Conservation (phyloP, 2,329 filamentous ascomycete species). For the Botrytis pseudocinerea region DNA sequence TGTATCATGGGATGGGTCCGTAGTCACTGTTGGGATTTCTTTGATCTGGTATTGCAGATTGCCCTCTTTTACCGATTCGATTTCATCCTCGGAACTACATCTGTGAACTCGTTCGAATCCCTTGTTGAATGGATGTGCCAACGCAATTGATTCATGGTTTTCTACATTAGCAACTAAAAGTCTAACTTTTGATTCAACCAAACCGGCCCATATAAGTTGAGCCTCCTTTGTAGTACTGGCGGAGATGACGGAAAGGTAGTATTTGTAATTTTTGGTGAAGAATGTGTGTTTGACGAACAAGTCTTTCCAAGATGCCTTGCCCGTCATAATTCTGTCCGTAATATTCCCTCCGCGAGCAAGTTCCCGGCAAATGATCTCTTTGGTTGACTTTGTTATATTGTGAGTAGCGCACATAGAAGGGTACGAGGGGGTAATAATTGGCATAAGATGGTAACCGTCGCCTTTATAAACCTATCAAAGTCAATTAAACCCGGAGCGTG, state of each 20-base stretch:
- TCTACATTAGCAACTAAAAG: constrained; percentile 83
- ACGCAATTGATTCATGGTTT: constrained; percentile 72
- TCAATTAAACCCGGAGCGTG: constrained; percentile 32
- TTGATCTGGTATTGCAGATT: constrained; percentile 58
- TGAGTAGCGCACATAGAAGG: constrained; percentile 98
- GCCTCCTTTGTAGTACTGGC: constrained; percentile 81
- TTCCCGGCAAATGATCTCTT: constrained; percentile 80
- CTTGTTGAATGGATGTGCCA: constrained; percentile 91
- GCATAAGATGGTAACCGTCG: constrained; percentile 90
- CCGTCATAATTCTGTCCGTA: constrained; percentile 75
- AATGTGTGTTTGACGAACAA: constrained; percentile 90
- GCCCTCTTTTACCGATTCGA: constrained; percentile 62
- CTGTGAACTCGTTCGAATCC: constrained; percentile 81
- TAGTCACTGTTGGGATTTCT: constrained; percentile 39
- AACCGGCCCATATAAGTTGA: constrained; percentile 84
- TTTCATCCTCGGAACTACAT: constrained; percentile 62
- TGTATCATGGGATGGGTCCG: constrained; percentile 46
- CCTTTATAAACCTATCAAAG: constrained; percentile 29
- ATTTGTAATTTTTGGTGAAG: constrained; percentile 91
- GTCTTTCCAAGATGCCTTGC: constrained; percentile 79
- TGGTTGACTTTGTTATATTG: constrained; percentile 86
- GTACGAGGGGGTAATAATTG: constrained; percentile 95
- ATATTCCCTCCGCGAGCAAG: constrained; percentile 76
- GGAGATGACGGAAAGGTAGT: constrained; percentile 87
- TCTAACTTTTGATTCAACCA: constrained; percentile 91